Percentiles rank a stretch among this genome's conserved stretches.
These are phyloP conservation scores for Yarrowia keelungensis DNA, from an alignment of 805 yeast genomes.

Conservation along the genomic window DNA sequence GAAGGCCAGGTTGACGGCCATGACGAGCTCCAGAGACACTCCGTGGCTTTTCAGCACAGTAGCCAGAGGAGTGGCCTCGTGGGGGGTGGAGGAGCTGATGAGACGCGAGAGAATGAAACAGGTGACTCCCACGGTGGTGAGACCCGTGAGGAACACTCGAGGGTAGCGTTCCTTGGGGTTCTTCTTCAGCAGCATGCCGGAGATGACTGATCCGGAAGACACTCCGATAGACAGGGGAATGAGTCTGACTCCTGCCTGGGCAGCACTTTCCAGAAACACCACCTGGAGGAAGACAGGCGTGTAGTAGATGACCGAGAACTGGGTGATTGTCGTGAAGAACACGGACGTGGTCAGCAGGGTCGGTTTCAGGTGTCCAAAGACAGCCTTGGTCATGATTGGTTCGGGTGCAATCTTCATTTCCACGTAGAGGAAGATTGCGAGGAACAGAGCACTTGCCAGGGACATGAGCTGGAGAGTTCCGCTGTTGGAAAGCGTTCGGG, in stretches of 20 bases:
- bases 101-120: neutral
- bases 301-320: constrained; percentile 26
- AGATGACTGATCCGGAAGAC: constrained; percentile 18
- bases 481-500: constrained; percentile 57
- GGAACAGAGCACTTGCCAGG: constrained; percentile 52
- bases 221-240: constrained; percentile 31
- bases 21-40: neutral
- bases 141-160: constrained; percentile 4
- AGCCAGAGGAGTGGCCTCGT: neutral
- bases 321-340: constrained; percentile 31
- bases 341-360: constrained; percentile 5
- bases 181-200: constrained; percentile 16
- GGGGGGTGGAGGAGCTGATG: constrained; percentile 18
- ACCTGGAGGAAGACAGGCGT: constrained; percentile 36
- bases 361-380: constrained; percentile 48
- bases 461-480: constrained; percentile 56
- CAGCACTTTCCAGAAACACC: constrained; percentile 2
- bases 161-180: constrained; percentile 22
- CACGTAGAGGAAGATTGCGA: constrained; percentile 49
- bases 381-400: constrained; percentile 57
- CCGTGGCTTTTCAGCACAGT: neutral
- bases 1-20: constrained; percentile 2
- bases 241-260: constrained; percentile 17
- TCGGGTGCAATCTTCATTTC: constrained; percentile 49
- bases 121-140: neutral